These are phyloP conservation scores for Apiotrichum montevideense DNA, from an alignment of 1,284 basidiomycete species.

Conservation along the genomic window DNA sequence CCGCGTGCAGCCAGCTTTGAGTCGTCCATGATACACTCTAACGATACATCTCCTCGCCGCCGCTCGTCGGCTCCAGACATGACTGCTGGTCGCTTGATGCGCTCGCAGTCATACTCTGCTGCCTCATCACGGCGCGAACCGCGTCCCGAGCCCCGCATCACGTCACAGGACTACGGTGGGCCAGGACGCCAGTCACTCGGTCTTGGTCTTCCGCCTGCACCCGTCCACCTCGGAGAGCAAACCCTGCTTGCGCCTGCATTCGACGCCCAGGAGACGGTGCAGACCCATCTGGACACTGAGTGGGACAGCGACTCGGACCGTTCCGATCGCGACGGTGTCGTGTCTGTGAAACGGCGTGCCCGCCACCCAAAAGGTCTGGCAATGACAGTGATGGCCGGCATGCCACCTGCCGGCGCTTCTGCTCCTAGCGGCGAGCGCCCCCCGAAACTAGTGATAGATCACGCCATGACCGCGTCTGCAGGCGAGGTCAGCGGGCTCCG, in stretches of 20 bases:
- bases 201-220: neutral
- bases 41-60: constrained; percentile 1
- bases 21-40: neutral
- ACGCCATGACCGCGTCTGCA: neutral
- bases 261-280: neutral
- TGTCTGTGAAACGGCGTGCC: neutral
- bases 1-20: neutral
- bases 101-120: constrained; percentile 1
- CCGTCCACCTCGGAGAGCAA: neutral
- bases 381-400: constrained; percentile 4
- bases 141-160: neutral
- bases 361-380: constrained; percentile 1
- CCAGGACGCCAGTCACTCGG: neutral
- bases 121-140: neutral
- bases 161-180: neutral
- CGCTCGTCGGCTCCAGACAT: neutral
- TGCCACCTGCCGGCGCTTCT: neutral
- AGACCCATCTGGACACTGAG: neutral
- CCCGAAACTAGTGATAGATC: constrained; percentile 7
- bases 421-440: neutral
- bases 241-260: constrained; percentile 5
- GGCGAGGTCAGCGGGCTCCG: constrained; percentile 14
- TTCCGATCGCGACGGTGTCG: neutral
- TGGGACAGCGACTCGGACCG: constrained; percentile 17
- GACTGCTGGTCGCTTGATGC: neutral